Evolutionary conservation across 495 filamentous ascomycete species (phyloP).

Genomic region (Immersiella caudata): DNA sequence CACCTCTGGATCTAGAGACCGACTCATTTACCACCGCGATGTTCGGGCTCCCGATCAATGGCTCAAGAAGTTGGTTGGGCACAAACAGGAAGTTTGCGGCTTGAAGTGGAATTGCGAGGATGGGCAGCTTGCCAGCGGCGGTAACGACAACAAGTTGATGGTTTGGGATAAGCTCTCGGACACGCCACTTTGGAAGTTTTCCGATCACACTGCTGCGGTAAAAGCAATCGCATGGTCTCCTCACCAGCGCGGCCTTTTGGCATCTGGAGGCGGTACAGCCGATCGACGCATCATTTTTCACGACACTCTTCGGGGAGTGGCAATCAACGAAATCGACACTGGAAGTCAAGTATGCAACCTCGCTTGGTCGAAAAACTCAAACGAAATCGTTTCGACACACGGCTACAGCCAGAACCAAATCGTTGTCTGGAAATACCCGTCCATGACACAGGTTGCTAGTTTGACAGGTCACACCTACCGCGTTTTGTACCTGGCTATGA

Average conservation of each 20-base stretch:
- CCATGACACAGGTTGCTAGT: conserved; percentile 93
- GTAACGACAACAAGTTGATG: conserved; percentile 97
- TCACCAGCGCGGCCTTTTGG: conserved; percentile 88
- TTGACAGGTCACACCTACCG: conserved; percentile 95
- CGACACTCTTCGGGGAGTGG: conserved; percentile 80
- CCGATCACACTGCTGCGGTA: conserved; percentile 90
- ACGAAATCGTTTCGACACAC: conserved; percentile 95
- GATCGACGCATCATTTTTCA: conserved; percentile 97
- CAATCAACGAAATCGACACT: conserved; percentile 86
- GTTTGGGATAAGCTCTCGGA: conserved; percentile 94
- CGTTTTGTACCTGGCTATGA: conserved; percentile 96
- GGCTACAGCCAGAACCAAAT: conserved; percentile 99
- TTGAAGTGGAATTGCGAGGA: conserved; percentile 96
- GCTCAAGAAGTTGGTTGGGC: conserved; percentile 80
- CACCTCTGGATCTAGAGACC: conserved; percentile 91
- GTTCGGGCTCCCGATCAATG: conserved; percentile 92
- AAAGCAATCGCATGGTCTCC: conserved; percentile 99
- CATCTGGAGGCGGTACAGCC: conserved; percentile 94
- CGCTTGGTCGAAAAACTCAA: conserved; percentile 91
- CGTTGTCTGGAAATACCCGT: conserved; percentile 97
- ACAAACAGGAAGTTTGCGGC: conserved; percentile 99
- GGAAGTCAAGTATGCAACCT: conserved; percentile 97
- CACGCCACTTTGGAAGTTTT: conserved; percentile 87
- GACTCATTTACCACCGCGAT: conserved; percentile 90
- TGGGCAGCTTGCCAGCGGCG: conserved; percentile 91